These are phyloP conservation scores for Cadophora malorum DNA, from an alignment of 2,329 filamentous ascomycete genomes.

Conservation along the genomic window DNA sequence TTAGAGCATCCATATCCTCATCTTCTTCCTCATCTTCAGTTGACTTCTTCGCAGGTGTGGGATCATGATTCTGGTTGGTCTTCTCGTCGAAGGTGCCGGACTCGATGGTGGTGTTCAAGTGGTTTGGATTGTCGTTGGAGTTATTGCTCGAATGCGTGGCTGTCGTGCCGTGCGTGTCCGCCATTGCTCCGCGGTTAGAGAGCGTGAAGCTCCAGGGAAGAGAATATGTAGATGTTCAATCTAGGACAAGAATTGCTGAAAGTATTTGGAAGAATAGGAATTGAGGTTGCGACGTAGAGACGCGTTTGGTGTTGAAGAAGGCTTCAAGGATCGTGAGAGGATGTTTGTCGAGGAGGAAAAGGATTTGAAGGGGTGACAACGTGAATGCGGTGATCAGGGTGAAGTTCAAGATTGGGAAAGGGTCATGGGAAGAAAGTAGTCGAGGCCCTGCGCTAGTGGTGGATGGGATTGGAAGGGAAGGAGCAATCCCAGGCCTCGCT, in stretches of 20 bases:
- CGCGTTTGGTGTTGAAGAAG: slow-evolving; percentile 14
- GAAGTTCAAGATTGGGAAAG: not conserved
- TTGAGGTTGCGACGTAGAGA: not conserved
- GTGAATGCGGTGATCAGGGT: not conserved
- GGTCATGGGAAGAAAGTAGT: not conserved
- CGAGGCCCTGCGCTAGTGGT: not conserved
- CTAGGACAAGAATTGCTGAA: slow-evolving; percentile 18
- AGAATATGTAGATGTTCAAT: slow-evolving; percentile 10
- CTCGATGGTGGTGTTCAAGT: slow-evolving; percentile 68
- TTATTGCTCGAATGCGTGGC: slow-evolving; percentile 30
- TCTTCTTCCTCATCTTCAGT: slow-evolving; percentile 71
- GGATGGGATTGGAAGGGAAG: not conserved
- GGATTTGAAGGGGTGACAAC: not conserved
- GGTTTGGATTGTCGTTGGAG: slow-evolving; percentile 37
- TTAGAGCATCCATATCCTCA: slow-evolving; percentile 85
- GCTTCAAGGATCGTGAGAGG: not conserved
- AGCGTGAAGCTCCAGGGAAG: not conserved
- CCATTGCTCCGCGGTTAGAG: slow-evolving; percentile 31
- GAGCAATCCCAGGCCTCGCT: not conserved
- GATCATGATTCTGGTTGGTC: slow-evolving; percentile 48
- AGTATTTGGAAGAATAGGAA: slow-evolving; percentile 11
- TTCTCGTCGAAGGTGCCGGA: slow-evolving; percentile 72
- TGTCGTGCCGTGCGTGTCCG: slow-evolving; percentile 34
- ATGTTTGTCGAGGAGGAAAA: not conserved
- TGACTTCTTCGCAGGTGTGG: slow-evolving; percentile 40